Percentiles rank a stretch among this genome's conserved stretches.
Evolutionary conservation across 257 asterid species (phyloP).

Genomic region (Fraxinus anomala): DNA sequence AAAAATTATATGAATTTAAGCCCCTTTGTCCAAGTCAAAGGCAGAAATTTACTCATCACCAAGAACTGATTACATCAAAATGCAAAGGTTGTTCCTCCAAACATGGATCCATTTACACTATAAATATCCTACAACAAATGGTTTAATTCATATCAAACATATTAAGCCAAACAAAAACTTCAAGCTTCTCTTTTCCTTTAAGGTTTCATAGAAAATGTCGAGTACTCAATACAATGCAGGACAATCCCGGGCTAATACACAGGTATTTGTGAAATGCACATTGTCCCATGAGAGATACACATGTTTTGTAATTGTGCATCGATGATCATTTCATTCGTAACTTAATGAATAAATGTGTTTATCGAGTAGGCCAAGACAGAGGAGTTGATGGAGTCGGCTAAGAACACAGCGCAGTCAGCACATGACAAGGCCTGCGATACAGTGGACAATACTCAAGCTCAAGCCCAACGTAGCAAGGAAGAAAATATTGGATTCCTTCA

Average conservation of each 20-base stretch:
- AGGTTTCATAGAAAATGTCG: slow-evolving; percentile 44
- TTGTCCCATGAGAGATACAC: background rate
- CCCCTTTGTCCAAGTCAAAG: slow-evolving; percentile 26
- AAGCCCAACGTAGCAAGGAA: slow-evolving; percentile 50
- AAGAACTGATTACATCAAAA: background rate
- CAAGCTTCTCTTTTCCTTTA: background rate
- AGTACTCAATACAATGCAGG: slow-evolving; percentile 52
- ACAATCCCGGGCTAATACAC: slow-evolving; percentile 35
- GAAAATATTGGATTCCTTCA: slow-evolving; percentile 49
- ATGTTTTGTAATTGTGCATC: background rate
- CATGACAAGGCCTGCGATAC: slow-evolving; percentile 49
- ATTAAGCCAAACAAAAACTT: background rate
- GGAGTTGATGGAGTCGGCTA: slow-evolving; percentile 51
- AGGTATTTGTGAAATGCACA: slow-evolving; percentile 25
- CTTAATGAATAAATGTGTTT: background rate
- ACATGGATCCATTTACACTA: slow-evolving; percentile 7
- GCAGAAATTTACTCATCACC: slow-evolving; percentile 41
- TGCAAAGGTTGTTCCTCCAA: slow-evolving; percentile 8
- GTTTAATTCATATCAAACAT: slow-evolving; percentile 3
- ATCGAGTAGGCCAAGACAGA: slow-evolving; percentile 47
- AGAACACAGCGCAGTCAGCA: slow-evolving; percentile 45
- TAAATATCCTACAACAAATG: slow-evolving; percentile 25
- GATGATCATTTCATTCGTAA: background rate
- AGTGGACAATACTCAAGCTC: slow-evolving; percentile 37
- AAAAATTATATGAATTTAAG: too few relatives aligned